Evolutionary conservation across 2,329 filamentous ascomycete genomes (phyloP).

Genomic region (Cadophora gregata): DNA sequence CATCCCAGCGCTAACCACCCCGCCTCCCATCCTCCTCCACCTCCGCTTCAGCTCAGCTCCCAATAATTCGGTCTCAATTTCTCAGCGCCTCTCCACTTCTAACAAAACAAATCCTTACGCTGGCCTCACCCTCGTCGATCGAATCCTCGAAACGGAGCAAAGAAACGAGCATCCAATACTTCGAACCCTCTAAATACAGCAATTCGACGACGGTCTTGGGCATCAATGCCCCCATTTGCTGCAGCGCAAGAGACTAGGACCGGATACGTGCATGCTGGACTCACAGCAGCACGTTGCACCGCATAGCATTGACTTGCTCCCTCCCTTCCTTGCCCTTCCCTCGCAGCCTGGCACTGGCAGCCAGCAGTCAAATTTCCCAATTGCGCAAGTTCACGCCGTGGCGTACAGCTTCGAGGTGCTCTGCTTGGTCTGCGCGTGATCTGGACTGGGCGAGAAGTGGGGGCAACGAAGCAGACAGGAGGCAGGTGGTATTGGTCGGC

Average conservation of each 20-base stretch:
- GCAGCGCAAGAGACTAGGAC: conserved; percentile 33
- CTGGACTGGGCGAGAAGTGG: conserved; percentile 26
- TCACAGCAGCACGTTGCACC: conserved; percentile 34
- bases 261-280: conserved; percentile 39
- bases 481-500: conserved; percentile 35
- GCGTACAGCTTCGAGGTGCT: conserved; percentile 21
- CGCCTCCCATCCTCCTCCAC: conserved; percentile 23
- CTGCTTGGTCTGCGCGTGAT: conserved; percentile 29
- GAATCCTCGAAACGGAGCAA: conserved; percentile 14
- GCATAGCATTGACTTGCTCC: conserved; percentile 29
- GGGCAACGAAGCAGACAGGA: conserved; percentile 17
- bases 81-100: conserved; percentile 20
- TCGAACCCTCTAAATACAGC: conserved; percentile 20
- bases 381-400: conserved; percentile 27
- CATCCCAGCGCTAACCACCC: conserved; percentile 32
- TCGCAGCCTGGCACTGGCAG: conserved; percentile 10
- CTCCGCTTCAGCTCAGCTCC: conserved; percentile 24
- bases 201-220: conserved; percentile 27
- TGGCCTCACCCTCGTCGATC: conserved; percentile 8
- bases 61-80: conserved; percentile 27
- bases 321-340: not conserved
- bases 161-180: conserved; percentile 27
- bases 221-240: conserved; percentile 40
- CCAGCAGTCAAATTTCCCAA: conserved; percentile 23
- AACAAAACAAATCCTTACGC: not conserved